Conservation (phyloP, 2,329 filamentous ascomycete species). For the Xylariaceae sp. region DNA sequence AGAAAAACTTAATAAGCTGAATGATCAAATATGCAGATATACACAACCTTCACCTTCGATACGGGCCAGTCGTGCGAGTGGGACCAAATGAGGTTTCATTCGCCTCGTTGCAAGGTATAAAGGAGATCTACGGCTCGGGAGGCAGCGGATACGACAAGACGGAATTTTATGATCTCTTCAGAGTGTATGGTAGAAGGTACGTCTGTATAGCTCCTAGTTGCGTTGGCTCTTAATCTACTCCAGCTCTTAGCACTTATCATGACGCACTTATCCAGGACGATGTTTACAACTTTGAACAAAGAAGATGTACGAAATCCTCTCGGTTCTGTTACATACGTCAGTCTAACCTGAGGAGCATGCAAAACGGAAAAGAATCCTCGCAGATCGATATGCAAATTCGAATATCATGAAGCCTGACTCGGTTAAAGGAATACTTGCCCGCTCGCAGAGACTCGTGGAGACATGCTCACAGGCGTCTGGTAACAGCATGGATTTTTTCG, state of each 20-base stretch:
- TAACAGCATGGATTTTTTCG: conserved; percentile 59
- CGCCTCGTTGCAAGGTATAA: conserved; percentile 53
- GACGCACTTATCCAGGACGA: conserved; percentile 42
- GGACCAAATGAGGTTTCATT: conserved; percentile 60
- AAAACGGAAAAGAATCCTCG: conserved; percentile 60
- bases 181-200: conserved; percentile 54
- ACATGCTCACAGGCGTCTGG: conserved; percentile 47
- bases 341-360: conserved; percentile 49
- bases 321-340: neutral
- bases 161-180: conserved; percentile 62
- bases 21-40: conserved; percentile 35
- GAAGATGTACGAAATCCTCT: conserved; percentile 15
- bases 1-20: no score
- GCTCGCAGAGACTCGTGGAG: conserved; percentile 54
- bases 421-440: conserved; percentile 55
- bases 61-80: conserved; percentile 57
- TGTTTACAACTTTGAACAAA: conserved; percentile 59
- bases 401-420: conserved; percentile 59
- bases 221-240: neutral
- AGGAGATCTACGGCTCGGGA: conserved; percentile 61
- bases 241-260: conserved; percentile 2
- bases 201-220: conserved; percentile 8
- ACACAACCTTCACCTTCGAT: conserved; percentile 51
- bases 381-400: conserved; percentile 66
- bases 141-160: conserved; percentile 66